These are phyloP conservation scores for Rhododendron ferrugineum DNA, from an alignment of 148 eudicot species.

Conservation along the genomic window DNA sequence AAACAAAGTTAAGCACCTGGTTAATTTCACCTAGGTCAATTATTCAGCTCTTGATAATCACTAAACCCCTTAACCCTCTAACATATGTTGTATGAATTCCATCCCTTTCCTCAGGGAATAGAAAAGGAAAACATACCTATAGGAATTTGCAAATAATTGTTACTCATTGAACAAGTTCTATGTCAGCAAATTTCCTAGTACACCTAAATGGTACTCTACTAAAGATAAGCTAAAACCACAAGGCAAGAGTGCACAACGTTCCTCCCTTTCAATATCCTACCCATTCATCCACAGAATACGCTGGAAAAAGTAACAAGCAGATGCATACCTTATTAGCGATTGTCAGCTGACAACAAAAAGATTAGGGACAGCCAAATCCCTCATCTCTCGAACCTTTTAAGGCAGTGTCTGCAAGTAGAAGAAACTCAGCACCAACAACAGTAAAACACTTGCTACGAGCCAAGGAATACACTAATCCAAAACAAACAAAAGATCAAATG, in stretches of 20 bases:
- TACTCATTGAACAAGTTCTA: background rate
- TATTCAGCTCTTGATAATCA: background rate
- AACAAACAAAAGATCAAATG: background rate
- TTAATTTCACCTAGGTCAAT: background rate
- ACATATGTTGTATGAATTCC: background rate
- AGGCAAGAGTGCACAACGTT: background rate
- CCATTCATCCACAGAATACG: background rate
- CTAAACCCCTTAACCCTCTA: background rate
- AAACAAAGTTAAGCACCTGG: background rate
- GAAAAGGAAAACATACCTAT: background rate
- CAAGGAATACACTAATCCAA: background rate
- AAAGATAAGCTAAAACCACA: background rate
- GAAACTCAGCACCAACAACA: background rate
- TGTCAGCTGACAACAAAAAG: background rate
- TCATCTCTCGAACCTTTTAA: background rate
- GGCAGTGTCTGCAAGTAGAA: background rate
- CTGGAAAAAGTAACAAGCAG: background rate
- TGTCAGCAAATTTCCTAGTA: background rate
- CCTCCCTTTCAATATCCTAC: background rate
- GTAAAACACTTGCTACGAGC: background rate
- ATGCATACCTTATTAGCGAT: background rate
- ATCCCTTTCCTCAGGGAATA: background rate
- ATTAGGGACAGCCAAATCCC: background rate
- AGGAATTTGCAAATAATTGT: background rate
- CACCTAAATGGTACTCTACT: background rate